Evolutionary conservation across 1,139 yeast genomes (phyloP).

Genomic region (Kazachstania sp.): DNA sequence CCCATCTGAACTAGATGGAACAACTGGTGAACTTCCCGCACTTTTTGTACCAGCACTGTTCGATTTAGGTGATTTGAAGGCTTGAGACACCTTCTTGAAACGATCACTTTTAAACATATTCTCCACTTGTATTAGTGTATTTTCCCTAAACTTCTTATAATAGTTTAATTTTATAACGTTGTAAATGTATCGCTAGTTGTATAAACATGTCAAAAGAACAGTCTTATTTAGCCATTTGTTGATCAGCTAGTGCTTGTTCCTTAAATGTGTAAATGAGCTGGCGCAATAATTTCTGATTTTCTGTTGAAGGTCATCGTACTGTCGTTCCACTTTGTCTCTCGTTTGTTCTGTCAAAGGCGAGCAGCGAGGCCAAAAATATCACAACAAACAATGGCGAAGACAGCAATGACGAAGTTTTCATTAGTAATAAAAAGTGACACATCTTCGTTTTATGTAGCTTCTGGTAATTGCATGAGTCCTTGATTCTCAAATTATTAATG

Average conservation of each 20-base stretch:
- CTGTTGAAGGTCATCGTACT: no score
- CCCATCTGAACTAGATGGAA: neutral
- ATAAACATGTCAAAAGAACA: no score
- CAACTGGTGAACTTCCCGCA: neutral
- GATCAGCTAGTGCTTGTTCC: no score
- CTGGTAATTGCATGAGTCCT: neutral
- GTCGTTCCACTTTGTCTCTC: neutral
- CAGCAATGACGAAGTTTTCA: no score
- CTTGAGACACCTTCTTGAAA: constrained; percentile 46
- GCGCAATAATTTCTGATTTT: no score
- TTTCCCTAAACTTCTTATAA: neutral
- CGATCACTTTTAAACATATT: constrained; percentile 45
- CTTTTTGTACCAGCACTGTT: constrained; percentile 12
- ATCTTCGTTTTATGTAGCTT: no score
- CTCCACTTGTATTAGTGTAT: neutral
- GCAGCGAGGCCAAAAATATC: neutral
- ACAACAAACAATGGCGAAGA: no score
- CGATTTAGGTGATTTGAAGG: constrained; percentile 34
- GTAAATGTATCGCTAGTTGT: no score
- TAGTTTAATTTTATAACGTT: no score
- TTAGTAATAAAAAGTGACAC: no score
- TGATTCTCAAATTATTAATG: neutral
- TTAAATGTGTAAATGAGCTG: no score
- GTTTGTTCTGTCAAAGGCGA: neutral
- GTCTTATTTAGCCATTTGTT: no score